These are phyloP conservation scores for Alternaria rosae DNA, from an alignment of 2,329 filamentous ascomycete species.

Conservation along the genomic window DNA sequence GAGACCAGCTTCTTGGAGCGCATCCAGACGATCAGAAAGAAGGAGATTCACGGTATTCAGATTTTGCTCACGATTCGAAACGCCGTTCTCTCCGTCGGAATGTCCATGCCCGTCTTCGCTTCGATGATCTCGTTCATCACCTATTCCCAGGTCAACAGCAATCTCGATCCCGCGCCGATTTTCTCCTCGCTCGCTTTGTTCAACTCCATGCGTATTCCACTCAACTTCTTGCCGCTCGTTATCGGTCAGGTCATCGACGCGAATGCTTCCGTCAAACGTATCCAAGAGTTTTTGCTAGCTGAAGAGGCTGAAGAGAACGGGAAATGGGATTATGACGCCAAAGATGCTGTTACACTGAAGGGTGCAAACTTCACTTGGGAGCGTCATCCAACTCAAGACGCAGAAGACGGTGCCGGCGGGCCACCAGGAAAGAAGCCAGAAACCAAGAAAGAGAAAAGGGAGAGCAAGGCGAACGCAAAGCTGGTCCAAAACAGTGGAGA, in stretches of 20 bases:
- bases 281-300: slow-evolving; percentile 85
- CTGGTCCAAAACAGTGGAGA: slow-evolving; percentile 31
- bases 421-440: slow-evolving; percentile 49
- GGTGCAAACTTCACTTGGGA: slow-evolving; percentile 91
- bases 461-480: slow-evolving; percentile 49
- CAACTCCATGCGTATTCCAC: slow-evolving; percentile 86
- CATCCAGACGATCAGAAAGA: slow-evolving; percentile 73
- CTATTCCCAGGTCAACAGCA: slow-evolving; percentile 68
- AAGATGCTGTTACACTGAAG: slow-evolving; percentile 70
- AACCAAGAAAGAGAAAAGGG: slow-evolving; percentile 60
- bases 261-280: slow-evolving; percentile 81
- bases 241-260: slow-evolving; percentile 91
- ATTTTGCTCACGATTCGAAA: slow-evolving; percentile 83
- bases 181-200: slow-evolving; percentile 96
- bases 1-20: slow-evolving; percentile 84
- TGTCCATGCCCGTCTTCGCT: slow-evolving; percentile 90
- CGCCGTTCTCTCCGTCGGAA: slow-evolving; percentile 80
- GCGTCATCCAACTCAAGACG: slow-evolving; percentile 62
- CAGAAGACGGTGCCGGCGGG: slow-evolving; percentile 44
- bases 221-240: slow-evolving; percentile 87
- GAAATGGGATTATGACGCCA: slow-evolving; percentile 60
- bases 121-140: slow-evolving; percentile 96
- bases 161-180: slow-evolving; percentile 75
- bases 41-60: slow-evolving; percentile 86
- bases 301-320: slow-evolving; percentile 84